These are phyloP conservation scores for Aspergillus jensenii DNA, from an alignment of 2,329 filamentous ascomycete genomes.

Conservation along the genomic window DNA sequence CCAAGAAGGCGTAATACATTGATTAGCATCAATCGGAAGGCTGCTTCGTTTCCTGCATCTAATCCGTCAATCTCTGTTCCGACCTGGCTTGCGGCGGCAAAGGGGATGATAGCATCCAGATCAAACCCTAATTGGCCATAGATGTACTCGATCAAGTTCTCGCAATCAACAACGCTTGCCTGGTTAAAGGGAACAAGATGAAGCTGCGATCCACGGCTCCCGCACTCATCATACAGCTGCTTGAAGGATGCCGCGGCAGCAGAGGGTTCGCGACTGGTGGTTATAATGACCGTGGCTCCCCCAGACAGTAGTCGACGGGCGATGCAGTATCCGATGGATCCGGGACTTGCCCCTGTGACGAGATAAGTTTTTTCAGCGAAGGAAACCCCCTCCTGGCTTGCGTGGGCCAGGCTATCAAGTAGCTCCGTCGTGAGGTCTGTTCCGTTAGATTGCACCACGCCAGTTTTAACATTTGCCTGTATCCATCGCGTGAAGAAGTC, in stretches of 20 bases:
- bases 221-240: background rate
- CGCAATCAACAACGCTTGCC: background rate
- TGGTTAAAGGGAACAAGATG: conserved; percentile 3
- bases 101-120: background rate
- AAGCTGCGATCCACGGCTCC: background rate
- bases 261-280: background rate
- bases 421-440: background rate
- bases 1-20: conserved; percentile 1
- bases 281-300: conserved; percentile 1
- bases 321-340: background rate
- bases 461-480: background rate
- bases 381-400: background rate
- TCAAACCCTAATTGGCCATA: background rate
- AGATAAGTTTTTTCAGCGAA: conserved; percentile 1
- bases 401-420: background rate
- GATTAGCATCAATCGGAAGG: conserved; percentile 2
- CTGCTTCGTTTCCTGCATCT: background rate
- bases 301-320: background rate
- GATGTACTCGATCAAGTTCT: background rate
- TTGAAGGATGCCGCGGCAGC: background rate
- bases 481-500: background rate
- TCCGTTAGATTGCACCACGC: background rate
- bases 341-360: background rate
- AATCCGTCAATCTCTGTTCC: background rate
- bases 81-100: background rate